phyloP scores from a whole-genome alignment of 129 eudicot genomes.

The Flaveria linearis region DNA sequence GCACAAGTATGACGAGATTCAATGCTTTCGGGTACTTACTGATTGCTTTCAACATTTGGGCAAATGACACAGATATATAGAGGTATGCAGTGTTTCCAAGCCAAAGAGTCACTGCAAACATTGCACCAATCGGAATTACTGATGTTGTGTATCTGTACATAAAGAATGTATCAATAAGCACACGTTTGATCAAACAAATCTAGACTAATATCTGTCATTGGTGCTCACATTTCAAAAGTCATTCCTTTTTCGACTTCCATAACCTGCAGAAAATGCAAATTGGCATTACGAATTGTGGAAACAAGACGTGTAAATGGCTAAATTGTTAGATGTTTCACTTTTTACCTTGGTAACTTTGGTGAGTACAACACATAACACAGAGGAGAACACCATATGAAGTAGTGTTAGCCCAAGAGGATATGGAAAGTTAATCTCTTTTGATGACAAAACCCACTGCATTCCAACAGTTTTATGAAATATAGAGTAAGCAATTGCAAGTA shows the following conservation, averaged over 20 bases:
- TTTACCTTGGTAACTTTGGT: slow-evolving; percentile 81
- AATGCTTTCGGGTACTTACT: slow-evolving; percentile 45
- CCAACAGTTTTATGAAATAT: not conserved
- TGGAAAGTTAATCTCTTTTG: slow-evolving; percentile 90
- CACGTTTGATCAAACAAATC: not conserved
- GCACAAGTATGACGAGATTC: too few relatives aligned
- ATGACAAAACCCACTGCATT: slow-evolving; percentile 97
- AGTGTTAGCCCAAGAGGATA: slow-evolving; percentile 94
- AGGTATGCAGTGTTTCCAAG: slow-evolving; percentile 95
- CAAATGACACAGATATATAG: slow-evolving; percentile 84
- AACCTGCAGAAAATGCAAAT: slow-evolving; percentile 40
- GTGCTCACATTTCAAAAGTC: slow-evolving; percentile 80
- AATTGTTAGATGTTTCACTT: not conserved
- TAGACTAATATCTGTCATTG: not conserved
- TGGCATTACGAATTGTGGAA: slow-evolving; percentile 18
- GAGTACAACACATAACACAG: slow-evolving; percentile 69
- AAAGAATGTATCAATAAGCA: slow-evolving; percentile 3
- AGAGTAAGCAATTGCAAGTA: not conserved
- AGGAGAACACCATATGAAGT: slow-evolving; percentile 96
- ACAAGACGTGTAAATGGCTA: not conserved
- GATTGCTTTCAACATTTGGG: slow-evolving; percentile 92
- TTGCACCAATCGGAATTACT: slow-evolving; percentile 87
- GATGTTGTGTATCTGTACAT: slow-evolving; percentile 60
- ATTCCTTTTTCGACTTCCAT: slow-evolving; percentile 76
- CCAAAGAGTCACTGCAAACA: slow-evolving; percentile 97